Conservation (phyloP, 148 eudicot genomes). For the Persicaria maculosa region DNA sequence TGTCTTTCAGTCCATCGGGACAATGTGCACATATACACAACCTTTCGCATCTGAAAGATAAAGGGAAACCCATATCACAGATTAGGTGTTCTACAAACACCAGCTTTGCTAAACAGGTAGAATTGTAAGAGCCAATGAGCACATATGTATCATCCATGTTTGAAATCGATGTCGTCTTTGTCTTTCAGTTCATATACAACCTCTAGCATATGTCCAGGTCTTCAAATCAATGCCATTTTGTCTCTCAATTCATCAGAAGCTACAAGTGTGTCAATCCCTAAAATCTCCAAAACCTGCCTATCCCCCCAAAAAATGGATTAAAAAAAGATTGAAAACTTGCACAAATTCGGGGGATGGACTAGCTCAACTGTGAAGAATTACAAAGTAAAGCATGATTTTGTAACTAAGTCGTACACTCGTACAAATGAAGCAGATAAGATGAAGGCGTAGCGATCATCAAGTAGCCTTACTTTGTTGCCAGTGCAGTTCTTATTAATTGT, state of each 20-base stretch:
- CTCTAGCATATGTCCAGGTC: not conserved
- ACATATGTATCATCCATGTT: too few species aligned
- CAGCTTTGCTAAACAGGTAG: too few species aligned
- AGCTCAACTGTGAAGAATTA: not conserved
- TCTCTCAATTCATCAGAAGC: not conserved
- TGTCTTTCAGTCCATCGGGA: too few species aligned
- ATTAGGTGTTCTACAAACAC: too few species aligned
- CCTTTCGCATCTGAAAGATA: too few species aligned
- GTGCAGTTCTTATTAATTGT: not conserved
- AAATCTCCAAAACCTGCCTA: not conserved
- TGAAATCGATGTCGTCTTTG: too few species aligned
- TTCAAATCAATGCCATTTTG: not conserved
- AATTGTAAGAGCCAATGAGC: too few species aligned
- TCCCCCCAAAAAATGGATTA: not conserved
- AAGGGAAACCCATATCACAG: too few species aligned
- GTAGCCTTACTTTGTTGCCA: not conserved
- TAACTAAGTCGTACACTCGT: not conserved
- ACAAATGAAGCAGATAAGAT: not conserved
- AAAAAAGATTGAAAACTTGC: not conserved
- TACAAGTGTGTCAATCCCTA: not conserved
- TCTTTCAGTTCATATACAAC: not conserved
- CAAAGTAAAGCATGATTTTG: not conserved
- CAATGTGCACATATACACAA: too few species aligned
- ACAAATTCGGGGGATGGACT: not conserved
- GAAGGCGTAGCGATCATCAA: conserved; percentile 6